phyloP scores from a whole-genome alignment of 169 alveolate genomes.

The Babesia ovata region DNA sequence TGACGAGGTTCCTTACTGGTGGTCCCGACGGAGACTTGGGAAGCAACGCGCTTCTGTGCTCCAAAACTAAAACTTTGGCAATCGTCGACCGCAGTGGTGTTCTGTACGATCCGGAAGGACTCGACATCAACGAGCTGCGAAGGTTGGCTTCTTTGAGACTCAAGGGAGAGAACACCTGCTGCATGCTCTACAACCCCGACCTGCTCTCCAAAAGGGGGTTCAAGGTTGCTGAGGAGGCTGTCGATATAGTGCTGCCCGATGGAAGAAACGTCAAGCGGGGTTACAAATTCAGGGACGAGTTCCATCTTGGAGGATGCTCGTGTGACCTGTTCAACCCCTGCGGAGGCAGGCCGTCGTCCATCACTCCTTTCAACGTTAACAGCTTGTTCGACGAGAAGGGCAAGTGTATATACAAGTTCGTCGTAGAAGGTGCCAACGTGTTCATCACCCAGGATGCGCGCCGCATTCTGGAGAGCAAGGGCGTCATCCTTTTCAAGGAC shows the following conservation, averaged over 20 bases:
- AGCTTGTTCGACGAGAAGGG: constrained; percentile 70
- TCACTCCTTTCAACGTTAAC: constrained; percentile 79
- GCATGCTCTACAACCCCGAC: constrained; percentile 70
- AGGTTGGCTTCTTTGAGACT: constrained; percentile 74
- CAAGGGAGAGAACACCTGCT: constrained; percentile 41
- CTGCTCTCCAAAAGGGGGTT: constrained; percentile 75
- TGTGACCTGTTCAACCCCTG: constrained; percentile 86
- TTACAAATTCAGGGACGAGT: constrained; percentile 76
- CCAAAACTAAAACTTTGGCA: constrained; percentile 81
- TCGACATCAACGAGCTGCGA: constrained; percentile 74
- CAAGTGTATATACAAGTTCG: constrained; percentile 72
- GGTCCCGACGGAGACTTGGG: constrained; percentile 92
- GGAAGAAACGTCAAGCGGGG: constrained; percentile 79
- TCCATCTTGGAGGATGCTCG: constrained; percentile 71
- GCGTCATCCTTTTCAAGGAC: constrained; percentile 81
- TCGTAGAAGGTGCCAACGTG: constrained; percentile 87
- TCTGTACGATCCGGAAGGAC: constrained; percentile 83
- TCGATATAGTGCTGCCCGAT: constrained; percentile 76
- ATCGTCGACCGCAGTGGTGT: constrained; percentile 87
- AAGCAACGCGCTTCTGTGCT: constrained; percentile 80
- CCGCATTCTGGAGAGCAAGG: constrained; percentile 75
- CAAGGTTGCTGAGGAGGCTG: constrained; percentile 77
- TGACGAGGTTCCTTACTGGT: constrained; percentile 83
- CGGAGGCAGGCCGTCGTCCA: constrained; percentile 88
- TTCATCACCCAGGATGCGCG: constrained; percentile 86